Conservation (phyloP, 495 filamentous ascomycete genomes). For the Platismatia glauca region DNA sequence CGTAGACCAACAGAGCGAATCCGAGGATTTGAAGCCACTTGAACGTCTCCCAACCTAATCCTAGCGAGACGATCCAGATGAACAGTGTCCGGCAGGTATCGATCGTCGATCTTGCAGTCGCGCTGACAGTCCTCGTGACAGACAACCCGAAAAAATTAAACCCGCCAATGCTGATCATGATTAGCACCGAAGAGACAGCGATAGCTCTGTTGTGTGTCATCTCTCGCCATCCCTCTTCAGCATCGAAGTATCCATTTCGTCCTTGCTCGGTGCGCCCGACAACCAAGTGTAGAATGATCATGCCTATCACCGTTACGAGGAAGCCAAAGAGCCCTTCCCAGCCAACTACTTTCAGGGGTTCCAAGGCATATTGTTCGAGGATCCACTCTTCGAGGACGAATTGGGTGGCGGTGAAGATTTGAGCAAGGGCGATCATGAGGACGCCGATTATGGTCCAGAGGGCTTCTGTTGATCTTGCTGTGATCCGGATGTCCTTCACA, state of each 20-base stretch:
- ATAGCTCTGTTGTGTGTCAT: slow-evolving; percentile 61
- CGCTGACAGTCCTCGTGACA: slow-evolving; percentile 79
- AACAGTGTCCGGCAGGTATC: slow-evolving; percentile 96
- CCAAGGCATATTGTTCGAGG: slow-evolving; percentile 78
- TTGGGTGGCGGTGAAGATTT: slow-evolving; percentile 93
- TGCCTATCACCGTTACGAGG: slow-evolving; percentile 65
- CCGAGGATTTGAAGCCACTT: slow-evolving; percentile 94
- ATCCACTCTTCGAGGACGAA: slow-evolving; percentile 96
- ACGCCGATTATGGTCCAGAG: slow-evolving; percentile 72
- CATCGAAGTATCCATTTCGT: slow-evolving; percentile 78
- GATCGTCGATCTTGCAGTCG: slow-evolving; percentile 88
- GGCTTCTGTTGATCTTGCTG: slow-evolving; percentile 47
- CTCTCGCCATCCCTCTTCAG: slow-evolving; percentile 72
- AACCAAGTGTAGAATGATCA: slow-evolving; percentile 67
- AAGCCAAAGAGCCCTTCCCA: slow-evolving; percentile 97
- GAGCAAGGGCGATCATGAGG: slow-evolving; percentile 78
- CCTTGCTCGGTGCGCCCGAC: slow-evolving; percentile 69
- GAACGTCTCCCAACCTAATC: slow-evolving; percentile 92
- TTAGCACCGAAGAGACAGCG: slow-evolving; percentile 65
- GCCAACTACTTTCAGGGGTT: slow-evolving; percentile 83
- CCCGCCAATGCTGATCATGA: slow-evolving; percentile 95
- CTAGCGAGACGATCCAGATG: slow-evolving; percentile 94
- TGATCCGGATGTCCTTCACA: slow-evolving; percentile 21
- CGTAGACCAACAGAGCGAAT: slow-evolving; percentile 85
- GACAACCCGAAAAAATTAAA: slow-evolving; percentile 98